Evolutionary conservation across 1,284 basidiomycete species (phyloP), one percentile per base, ranked within the genome.

Genomic region (Cutaneotrichosporon spelunceum): DNA sequence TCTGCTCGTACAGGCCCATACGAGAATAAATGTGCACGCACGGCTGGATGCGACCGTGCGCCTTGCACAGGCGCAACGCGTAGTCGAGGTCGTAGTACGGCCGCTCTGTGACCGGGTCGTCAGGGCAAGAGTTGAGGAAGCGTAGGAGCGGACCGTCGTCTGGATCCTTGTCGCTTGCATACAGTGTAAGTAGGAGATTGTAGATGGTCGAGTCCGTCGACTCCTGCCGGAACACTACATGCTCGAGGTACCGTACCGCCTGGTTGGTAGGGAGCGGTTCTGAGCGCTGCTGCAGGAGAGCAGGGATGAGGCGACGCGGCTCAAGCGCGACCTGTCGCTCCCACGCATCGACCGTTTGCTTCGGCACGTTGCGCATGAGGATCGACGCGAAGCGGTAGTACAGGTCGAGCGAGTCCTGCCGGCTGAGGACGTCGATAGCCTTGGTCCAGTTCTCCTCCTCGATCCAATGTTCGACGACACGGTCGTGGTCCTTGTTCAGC

Each of bases 31-130:
- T 95, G 70, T 93, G 89, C 47, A 99, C 93, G 74, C 94, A 98
- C 1, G 95, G 87, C 70, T 94, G 91, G 30, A 87, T 90, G 53
- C 90, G 83, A 6, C 87, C 86, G 47, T 88, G 83, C 66, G 87
- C 85, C 72, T 91, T 92, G 81, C 94, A 99, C 50, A 96, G 79
- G 10, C 96, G 86, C 62, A 99, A 77, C 0, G 95, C 96, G 74
- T 98, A 99, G 80, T 99, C 94, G 42, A 99, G 85, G 71, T 99
- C 95, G 74, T 93, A 99, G 77, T 93, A 96, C 1, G 95, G 94
- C 72, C 87, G 87, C 3, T 86, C 87, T 0, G 91, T 91, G 24
- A 90, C 75, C 1, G 92, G 88, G 74, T 97, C 87, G 21, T 86
- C 84, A 1, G 91, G 92, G 1, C 90, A 88, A 0, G 85, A 85